phyloP scores from a whole-genome alignment of 2,329 filamentous ascomycete genomes.

The Xylariaceae sp. region DNA sequence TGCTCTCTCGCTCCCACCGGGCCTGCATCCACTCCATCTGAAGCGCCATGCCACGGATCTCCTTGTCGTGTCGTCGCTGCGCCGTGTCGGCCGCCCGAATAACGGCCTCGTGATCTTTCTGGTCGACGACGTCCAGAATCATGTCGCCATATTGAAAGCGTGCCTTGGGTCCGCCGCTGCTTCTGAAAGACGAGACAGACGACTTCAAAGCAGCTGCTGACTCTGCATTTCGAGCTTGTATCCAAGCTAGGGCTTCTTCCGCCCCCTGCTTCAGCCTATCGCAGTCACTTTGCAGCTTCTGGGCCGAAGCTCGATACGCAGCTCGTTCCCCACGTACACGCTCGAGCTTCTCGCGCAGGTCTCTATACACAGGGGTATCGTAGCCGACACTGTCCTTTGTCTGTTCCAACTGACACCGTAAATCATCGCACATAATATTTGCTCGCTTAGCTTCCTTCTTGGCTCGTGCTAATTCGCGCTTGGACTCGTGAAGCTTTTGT shows the following conservation, averaged over 20 bases:
- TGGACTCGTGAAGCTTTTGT: conserved; percentile 57
- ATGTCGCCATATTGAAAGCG: conserved; percentile 38
- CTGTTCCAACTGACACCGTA: conserved; percentile 23
- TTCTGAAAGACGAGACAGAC: conserved; percentile 7
- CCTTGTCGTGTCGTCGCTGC: conserved; percentile 66
- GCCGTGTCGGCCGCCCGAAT: conserved; percentile 56
- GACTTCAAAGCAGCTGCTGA: conserved; percentile 2
- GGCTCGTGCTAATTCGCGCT: conserved; percentile 27
- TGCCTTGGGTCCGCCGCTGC: conserved; percentile 22
- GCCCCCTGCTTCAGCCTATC: conserved; percentile 39
- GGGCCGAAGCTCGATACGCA: conserved; percentile 47
- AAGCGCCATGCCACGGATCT: conserved; percentile 76
- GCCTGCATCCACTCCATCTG: conserved; percentile 91
- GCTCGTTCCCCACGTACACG: conserved; percentile 63
- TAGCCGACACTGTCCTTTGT: conserved; percentile 18
- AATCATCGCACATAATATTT: conserved; percentile 42
- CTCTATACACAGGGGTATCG: conserved; percentile 26
- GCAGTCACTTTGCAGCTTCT: conserved; percentile 51
- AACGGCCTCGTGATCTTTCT: conserved; percentile 39
- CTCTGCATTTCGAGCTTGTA: conserved; percentile 26
- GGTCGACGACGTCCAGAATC: conserved; percentile 45
- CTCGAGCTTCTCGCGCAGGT: conserved; percentile 64
- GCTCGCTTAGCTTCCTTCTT: conserved; percentile 48
- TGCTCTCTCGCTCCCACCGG: conserved; percentile 73
- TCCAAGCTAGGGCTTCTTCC: conserved; percentile 33